phyloP scores from a whole-genome alignment of 495 filamentous ascomycete genomes.

The Umbilicaria muhlenbergii region DNA sequence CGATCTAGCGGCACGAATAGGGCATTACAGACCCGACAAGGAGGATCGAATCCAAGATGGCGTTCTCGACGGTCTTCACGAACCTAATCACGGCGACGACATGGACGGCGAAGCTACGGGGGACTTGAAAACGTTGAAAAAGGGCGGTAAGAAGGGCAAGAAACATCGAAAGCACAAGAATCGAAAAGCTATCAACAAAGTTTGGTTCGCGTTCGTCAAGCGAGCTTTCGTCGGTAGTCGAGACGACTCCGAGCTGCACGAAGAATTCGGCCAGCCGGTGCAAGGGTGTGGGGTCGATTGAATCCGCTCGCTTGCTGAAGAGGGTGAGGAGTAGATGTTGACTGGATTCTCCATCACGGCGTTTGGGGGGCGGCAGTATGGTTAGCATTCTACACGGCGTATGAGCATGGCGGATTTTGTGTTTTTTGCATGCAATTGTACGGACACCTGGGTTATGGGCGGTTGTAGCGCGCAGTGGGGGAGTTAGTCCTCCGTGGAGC shows the following conservation, averaged over 20 bases:
- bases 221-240: conserved; percentile 69
- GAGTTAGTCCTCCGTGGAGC: too few relatives aligned
- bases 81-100: too few relatives aligned
- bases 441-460: too few relatives aligned
- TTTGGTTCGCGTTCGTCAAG: conserved; percentile 62
- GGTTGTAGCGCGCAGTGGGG: too few relatives aligned
- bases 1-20: conserved; percentile 64
- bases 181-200: conserved; percentile 34
- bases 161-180: conserved; percentile 27
- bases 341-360: too few relatives aligned
- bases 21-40: conserved; percentile 27
- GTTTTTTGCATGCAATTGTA: too few relatives aligned
- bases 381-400: too few relatives aligned
- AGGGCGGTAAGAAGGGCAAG: conserved; percentile 24
- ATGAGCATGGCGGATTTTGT: too few relatives aligned
- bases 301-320: too few relatives aligned
- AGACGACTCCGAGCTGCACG: conserved; percentile 40
- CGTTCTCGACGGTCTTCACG: conserved; percentile 8
- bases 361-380: too few relatives aligned
- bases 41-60: conserved; percentile 7
- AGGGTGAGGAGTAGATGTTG: too few relatives aligned
- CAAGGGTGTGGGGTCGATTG: too few relatives aligned
- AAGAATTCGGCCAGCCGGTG: conserved; percentile 10
- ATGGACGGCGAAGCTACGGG: conserved; percentile 5
- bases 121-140: conserved; percentile 15